These are phyloP conservation scores for Aspergillus proliferans DNA, from an alignment of 2,329 filamentous ascomycete species.

Conservation along the genomic window DNA sequence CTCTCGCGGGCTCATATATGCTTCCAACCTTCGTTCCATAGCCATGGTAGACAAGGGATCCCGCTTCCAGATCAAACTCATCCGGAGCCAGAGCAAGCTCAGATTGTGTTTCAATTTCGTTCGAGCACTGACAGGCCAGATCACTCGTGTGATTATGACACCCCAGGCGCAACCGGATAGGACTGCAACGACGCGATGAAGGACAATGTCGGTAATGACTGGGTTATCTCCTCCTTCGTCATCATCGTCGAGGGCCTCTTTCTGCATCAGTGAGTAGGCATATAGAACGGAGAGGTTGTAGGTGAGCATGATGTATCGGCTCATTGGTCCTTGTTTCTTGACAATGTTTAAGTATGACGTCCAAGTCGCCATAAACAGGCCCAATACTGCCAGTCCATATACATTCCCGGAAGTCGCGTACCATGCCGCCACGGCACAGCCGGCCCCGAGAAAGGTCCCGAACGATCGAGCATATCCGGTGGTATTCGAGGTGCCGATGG, in stretches of 20 bases:
- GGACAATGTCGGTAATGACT: conserved; percentile 78
- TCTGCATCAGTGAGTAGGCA: conserved; percentile 79
- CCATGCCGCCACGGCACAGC: conserved; percentile 72
- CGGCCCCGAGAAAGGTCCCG: conserved; percentile 76
- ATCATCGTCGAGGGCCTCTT: conserved; percentile 71
- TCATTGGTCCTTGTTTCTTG: conserved; percentile 77
- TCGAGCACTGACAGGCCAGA: conserved; percentile 91
- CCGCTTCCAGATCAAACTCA: conserved; percentile 93
- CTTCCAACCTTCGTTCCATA: conserved; percentile 49
- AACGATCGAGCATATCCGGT: conserved; percentile 81
- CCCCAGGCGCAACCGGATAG: conserved; percentile 86
- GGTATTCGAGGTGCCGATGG: conserved; percentile 90
- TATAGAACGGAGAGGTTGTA: conserved; percentile 96
- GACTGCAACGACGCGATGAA: conserved; percentile 82
- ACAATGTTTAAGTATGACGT: conserved; percentile 89
- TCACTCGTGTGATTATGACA: conserved; percentile 75
- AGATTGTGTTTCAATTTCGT: conserved; percentile 83
- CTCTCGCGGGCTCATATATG: conserved; percentile 83
- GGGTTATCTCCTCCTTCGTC: conserved; percentile 82
- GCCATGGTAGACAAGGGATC: conserved; percentile 74
- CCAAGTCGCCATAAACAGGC: conserved; percentile 71
- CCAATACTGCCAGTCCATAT: conserved; percentile 68
- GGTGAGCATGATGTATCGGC: conserved; percentile 86
- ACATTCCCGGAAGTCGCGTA: conserved; percentile 67
- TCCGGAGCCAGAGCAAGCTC: conserved; percentile 84